Percentiles rank a stretch among this genome's conserved stretches.
phyloP scores from a whole-genome alignment of 805 yeast species.

The Hanseniaspora meyeri region DNA sequence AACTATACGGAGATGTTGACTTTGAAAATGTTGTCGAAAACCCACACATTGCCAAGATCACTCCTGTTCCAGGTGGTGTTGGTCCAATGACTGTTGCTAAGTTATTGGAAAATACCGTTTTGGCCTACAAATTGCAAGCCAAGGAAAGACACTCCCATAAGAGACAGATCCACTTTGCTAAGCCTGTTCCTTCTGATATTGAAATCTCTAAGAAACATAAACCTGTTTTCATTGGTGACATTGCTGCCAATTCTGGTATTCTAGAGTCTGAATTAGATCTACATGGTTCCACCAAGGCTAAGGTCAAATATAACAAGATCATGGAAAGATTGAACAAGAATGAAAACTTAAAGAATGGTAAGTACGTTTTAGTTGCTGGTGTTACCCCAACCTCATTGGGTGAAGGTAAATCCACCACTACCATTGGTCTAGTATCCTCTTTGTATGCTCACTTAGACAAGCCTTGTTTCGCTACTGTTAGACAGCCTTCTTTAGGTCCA shows the following conservation, averaged over 20 bases:
- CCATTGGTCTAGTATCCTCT: conserved; percentile 73
- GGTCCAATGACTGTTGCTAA: conserved; percentile 88
- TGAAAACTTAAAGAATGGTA: conserved; percentile 38
- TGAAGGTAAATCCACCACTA: conserved; percentile 76
- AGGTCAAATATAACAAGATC: conserved; percentile 47
- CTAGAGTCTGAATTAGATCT: conserved; percentile 58
- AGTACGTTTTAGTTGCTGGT: conserved; percentile 67
- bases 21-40: conserved; percentile 35
- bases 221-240: conserved; percentile 56
- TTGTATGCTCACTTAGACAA: conserved; percentile 61
- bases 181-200: conserved; percentile 71
- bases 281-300: conserved; percentile 66
- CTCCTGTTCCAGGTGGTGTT: conserved; percentile 90
- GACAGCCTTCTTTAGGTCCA: conserved; percentile 86
- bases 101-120: conserved; percentile 57
- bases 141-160: conserved; percentile 22
- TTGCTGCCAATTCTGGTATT: conserved; percentile 60
- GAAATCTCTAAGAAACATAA: conserved; percentile 65
- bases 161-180: conserved; percentile 34
- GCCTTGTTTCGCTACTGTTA: conserved; percentile 65
- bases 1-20: conserved; percentile 70
- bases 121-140: conserved; percentile 37
- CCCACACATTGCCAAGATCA: conserved; percentile 35
- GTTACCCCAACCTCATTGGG: conserved; percentile 80
- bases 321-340: conserved; percentile 49